Evolutionary conservation across 2,329 filamentous ascomycete species (phyloP), one percentile per base, ranked within the genome.

Genomic region (Cladophialophora psammophila): DNA sequence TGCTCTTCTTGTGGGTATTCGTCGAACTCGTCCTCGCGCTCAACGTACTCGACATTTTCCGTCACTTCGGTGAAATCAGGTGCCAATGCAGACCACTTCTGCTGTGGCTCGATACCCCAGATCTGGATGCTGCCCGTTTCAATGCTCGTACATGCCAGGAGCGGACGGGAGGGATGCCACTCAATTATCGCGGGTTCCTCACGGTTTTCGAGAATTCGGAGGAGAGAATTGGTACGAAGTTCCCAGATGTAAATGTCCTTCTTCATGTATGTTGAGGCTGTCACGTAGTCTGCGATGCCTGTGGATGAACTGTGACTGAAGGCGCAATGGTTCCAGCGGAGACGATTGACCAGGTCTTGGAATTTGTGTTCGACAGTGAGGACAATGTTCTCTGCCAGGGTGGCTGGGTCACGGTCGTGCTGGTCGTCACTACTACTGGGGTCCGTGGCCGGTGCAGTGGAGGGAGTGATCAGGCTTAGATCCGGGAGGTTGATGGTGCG

Each of bases 11-110:
- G 94, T 65, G 94, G 69, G 32, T 98, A 95, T 64, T 98, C 96
- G 78, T 99, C 96, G 74, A 99, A 99, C 76, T 99, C 95, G 77
- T 99, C 95, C 80, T 99, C 95, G 64, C 88, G 87, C 78, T 99
- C 95, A 50, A 96, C 88, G 76, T 99, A 99, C 77, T 98, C 93
- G 26, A 97, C 93, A 73, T 99, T 99, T 80, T 99, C 95, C 79
- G 99, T 95, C 13, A 99, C 93, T 79, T 99, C 95, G 48, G 90
- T 91, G 78, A 99, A 99, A 79, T 99, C 96, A 0, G 95, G 95
- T 5, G 96, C 96, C 35, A 99, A 85, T 1, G 95, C 94, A 15
- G 94, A 97, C 96, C 95, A 99, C 74, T 95, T 91, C 76, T 99
- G 96, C 9, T 95, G 94, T 63, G 92, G 95, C 48, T 94, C 89